Conservation (phyloP, 768 basidiomycete genomes). For the Tephrocybe sp. region DNA sequence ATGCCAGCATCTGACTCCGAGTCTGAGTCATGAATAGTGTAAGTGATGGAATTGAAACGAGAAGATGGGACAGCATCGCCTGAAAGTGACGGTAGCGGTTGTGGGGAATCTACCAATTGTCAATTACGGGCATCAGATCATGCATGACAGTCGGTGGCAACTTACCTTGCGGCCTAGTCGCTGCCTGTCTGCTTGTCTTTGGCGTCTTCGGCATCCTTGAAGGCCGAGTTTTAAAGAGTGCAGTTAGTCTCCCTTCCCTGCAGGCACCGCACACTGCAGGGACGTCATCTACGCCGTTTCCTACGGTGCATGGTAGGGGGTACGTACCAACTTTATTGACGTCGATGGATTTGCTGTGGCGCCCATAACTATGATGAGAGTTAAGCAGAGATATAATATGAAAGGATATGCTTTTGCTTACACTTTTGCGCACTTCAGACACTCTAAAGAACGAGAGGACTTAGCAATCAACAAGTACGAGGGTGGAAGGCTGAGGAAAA, state of each 20-base stretch:
- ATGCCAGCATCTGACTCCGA: slow-evolving; percentile 34
- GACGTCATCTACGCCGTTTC: neutral
- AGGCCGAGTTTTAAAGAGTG: slow-evolving; percentile 49
- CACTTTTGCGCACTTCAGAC: slow-evolving; percentile 63
- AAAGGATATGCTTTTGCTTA: slow-evolving; percentile 26
- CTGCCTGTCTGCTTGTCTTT: slow-evolving; percentile 43
- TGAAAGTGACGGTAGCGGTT: slow-evolving; percentile 11
- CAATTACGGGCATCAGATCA: neutral
- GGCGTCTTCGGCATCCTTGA: slow-evolving; percentile 33
- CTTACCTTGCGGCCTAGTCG: slow-evolving; percentile 45
- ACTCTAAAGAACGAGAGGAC: slow-evolving; percentile 42
- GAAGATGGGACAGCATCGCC: too few species aligned
- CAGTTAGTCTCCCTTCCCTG: slow-evolving; percentile 55
- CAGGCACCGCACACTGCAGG: slow-evolving; percentile 68
- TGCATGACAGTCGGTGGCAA: neutral
- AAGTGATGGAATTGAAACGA: too few species aligned
- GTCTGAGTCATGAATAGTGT: slow-evolving; percentile 18
- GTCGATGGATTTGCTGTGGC: slow-evolving; percentile 71
- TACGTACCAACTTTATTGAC: slow-evolving; percentile 62
- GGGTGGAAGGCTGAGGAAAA: slow-evolving; percentile 4
- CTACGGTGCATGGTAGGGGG: neutral
- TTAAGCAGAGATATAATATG: neutral
- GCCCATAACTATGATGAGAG: slow-evolving; percentile 55
- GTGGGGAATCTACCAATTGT: slow-evolving; percentile 33
- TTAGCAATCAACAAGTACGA: neutral